Base-by-base conservation (phyloP, 108 stramenopile genomes). In the Skeletonema marinoi region DNA sequence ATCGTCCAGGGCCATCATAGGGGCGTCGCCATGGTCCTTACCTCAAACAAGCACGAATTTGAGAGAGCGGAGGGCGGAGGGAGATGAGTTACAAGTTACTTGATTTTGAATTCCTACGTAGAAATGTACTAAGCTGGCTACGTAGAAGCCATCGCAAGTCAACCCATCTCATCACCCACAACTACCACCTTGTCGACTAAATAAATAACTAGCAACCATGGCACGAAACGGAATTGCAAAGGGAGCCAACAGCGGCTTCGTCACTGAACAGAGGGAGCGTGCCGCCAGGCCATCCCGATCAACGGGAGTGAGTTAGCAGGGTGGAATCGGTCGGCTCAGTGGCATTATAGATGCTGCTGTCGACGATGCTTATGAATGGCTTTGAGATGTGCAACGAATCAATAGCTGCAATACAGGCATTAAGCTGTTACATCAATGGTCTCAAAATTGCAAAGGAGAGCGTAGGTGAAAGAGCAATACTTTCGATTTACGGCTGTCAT, bases 201-300 rank as follows among this genome's bases (percentile, higher is more conserved):
- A 41, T 25, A 44, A 17, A 73, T 60, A 38, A 71, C n/a, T 60
- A 38, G 33, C 30, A 71, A 93, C 77, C 80, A 94, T 94, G 93
- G 89, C 90, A 75, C 81, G 85, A 81, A 87, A 65, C 66, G 96
- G 96, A 89, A 71, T 87, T 70, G 93, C 96, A 78, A 83, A 93
- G 80, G 96, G 96, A 74, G 83, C 83, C 74, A 86, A 89, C 76
- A 83, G 76, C 69, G 96, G 96, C 69, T 91, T 93, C 85, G 71
- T 84, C 56, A 91, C 90, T 65, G 80, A 87, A 10, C 66, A 82
- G 68, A 81, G 82, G 60, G 92, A 83, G 56, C 82, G 78, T 65
- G 85, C 80, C 68, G 70, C 88, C 44, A 90, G 89, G 87, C 84
- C 91, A 51, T 78, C 87, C 35, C 78, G 65, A 65, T 74, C 84